phyloP scores from a whole-genome alignment of 192 early-diverging fungal genomes.

The Phlyctochytrium planicorne region DNA sequence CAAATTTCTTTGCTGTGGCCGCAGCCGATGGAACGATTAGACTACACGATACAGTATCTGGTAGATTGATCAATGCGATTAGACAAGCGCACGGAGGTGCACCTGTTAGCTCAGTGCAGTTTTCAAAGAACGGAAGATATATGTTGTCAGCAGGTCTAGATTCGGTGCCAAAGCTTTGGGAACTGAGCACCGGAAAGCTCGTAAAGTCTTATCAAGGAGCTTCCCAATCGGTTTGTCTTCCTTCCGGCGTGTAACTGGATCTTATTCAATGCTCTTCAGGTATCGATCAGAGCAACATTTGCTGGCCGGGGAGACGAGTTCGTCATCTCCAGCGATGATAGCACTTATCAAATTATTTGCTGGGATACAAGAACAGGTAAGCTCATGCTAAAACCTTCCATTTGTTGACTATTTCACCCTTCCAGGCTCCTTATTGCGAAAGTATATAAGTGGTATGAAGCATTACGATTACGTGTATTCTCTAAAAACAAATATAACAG shows the following conservation, averaged over 20 bases:
- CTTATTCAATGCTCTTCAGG: too few relatives aligned
- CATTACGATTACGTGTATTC: not conserved
- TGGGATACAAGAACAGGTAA: constrained; percentile 73
- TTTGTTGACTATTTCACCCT: not conserved
- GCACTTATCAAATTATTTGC: constrained; percentile 55
- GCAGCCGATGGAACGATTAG: constrained; percentile 84
- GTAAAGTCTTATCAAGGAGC: constrained; percentile 75
- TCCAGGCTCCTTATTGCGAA: not conserved
- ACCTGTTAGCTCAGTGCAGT: constrained; percentile 67
- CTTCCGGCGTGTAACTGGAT: not conserved
- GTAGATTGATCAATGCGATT: constrained; percentile 74
- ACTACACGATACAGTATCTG: constrained; percentile 80
- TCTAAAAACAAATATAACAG: constrained; percentile 38
- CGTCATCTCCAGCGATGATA: constrained; percentile 55
- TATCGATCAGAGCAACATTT: constrained; percentile 46
- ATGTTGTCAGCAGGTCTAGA: constrained; percentile 79
- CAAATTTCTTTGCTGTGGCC: constrained; percentile 69
- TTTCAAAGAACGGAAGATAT: constrained; percentile 75
- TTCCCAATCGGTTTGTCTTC: constrained; percentile 38
- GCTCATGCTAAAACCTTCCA: constrained; percentile 29
- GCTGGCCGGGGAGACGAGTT: constrained; percentile 70
- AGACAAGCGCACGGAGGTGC: constrained; percentile 74
- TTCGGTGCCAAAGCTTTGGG: constrained; percentile 77
- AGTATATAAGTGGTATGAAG: not conserved
- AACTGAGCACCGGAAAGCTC: constrained; percentile 68